Percentiles rank a stretch among this genome's conserved stretches.
Conservation (phyloP, 257 asterid genomes). For the Solanum sitiens region DNA sequence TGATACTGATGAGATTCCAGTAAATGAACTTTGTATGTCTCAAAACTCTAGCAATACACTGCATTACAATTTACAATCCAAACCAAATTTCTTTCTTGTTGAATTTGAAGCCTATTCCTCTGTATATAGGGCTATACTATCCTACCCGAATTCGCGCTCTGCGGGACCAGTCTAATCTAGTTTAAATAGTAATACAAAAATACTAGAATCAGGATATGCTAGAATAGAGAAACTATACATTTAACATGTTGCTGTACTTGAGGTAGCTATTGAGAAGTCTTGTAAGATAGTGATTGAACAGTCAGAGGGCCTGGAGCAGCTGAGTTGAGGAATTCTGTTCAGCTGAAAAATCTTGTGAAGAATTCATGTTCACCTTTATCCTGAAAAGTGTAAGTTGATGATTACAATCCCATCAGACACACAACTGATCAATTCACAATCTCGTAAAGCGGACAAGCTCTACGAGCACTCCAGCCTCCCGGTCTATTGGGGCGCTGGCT, state of each 20-base stretch:
- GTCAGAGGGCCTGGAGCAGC: constrained; percentile 4
- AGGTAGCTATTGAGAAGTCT: constrained; percentile 5
- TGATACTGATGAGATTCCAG: not conserved
- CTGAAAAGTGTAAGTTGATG: constrained; percentile 32
- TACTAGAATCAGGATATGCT: not conserved
- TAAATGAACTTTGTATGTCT: not conserved
- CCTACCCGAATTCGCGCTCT: not conserved
- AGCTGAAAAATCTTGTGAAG: constrained; percentile 45
- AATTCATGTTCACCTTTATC: constrained; percentile 90
- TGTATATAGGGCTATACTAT: not conserved
- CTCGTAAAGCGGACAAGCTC: not conserved
- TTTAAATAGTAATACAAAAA: not conserved
- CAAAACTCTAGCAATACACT: not conserved
- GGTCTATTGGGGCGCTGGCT: not conserved
- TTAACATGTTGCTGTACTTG: not conserved
- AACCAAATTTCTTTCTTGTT: not conserved
- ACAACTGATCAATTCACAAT: not conserved
- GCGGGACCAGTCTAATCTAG: not conserved
- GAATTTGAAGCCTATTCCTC: not conserved
- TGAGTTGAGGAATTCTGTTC: constrained; percentile 7
- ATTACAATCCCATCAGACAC: not conserved
- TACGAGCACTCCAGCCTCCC: not conserved
- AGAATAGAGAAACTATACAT: not conserved
- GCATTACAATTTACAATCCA: not conserved
- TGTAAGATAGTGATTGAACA: constrained; percentile 8